Evolutionary conservation across 2,329 filamentous ascomycete genomes (phyloP), one percentile per base, ranked within the genome.

Genomic region (Helotiales sp.): DNA sequence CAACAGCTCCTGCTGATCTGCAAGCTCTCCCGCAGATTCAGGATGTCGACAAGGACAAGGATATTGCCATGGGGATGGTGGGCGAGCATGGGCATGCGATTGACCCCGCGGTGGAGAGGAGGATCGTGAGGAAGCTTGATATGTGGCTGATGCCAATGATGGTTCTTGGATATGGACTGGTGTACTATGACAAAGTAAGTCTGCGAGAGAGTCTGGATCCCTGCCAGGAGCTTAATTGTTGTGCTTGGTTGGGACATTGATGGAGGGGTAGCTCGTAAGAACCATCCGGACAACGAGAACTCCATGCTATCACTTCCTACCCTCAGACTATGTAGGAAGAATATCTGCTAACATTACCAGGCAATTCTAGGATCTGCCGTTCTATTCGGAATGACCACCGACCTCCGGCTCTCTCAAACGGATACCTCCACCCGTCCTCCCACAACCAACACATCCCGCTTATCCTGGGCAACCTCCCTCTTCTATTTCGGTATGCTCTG

Each of bases 401-500:
- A 91, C 67, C 79, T 92, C 3, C 62, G 75, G 1, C 80, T 92
- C 40, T 78, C 78, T 29, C 73, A 88, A 3, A 73, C 81, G 61
- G 68, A 76, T n/a, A 71, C 75, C 1, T 78, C 74, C 2, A 75
- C 71, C 1, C 61, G 46, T 1, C 85, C 86, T 0, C 79, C 81
- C 0, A 81, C 80, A 0, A 81, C 81, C 15, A 82, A 88, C 67
- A 91, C 89, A 0, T 79, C 81, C 0, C 81, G 89, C 10, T 80
- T 92, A 27, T 86, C 82, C 63, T 92, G 88, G 89, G 89, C 89
- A 2, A 91, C 88, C 0, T 91, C 87, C 0, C 78, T 91, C 66
- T 91, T 92, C 75, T 92, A 91, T 75, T 91, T 92, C 64, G 89
- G 89, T 34, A 89, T 90, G 87, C 78, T 93, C 2, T 84, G 82